A percentile compares a stretch with the other conserved stretches of the same genome.
Evolutionary conservation across 2,329 filamentous ascomycete species (phyloP).

Genomic region (Purpureocillium lavendulum): DNA sequence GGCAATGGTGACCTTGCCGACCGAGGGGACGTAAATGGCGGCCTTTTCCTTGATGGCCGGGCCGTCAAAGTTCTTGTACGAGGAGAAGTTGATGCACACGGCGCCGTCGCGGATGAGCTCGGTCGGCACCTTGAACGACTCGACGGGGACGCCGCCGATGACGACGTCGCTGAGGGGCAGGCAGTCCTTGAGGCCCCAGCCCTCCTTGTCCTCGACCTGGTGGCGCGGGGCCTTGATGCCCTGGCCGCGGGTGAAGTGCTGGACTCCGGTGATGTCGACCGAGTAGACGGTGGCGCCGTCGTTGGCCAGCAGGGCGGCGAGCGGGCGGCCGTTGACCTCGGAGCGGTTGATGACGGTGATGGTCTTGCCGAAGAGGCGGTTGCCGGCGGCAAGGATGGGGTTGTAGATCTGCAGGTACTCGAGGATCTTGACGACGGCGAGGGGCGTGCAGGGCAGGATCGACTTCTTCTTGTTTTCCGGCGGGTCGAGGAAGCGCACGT

Average conservation of each 20-base stretch:
- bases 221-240: slow-evolving; percentile 81
- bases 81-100: slow-evolving; percentile 98
- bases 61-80: slow-evolving; percentile 82
- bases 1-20: slow-evolving; percentile 95
- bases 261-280: slow-evolving; percentile 84
- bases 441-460: slow-evolving; percentile 88
- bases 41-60: slow-evolving; percentile 90
- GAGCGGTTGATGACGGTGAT: slow-evolving; percentile 95
- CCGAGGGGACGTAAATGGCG: slow-evolving; percentile 92
- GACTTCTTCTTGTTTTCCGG: slow-evolving; percentile 74
- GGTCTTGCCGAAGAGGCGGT: slow-evolving; percentile 85
- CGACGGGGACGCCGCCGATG: slow-evolving; percentile 83
- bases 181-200: slow-evolving; percentile 71
- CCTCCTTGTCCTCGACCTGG: slow-evolving; percentile 76
- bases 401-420: slow-evolving; percentile 97
- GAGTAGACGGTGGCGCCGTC: slow-evolving; percentile 94
- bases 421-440: slow-evolving; percentile 94
- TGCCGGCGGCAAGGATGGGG: slow-evolving; percentile 83
- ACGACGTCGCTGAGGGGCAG: slow-evolving; percentile 87
- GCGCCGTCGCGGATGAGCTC: slow-evolving; percentile 79
- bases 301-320: slow-evolving; percentile 89
- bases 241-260: slow-evolving; percentile 83
- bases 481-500: slow-evolving; percentile 85
- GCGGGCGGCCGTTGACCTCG: slow-evolving; percentile 87
- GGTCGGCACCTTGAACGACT: slow-evolving; percentile 83